A percentile compares a stretch with the other conserved stretches of the same genome.
Conservation (phyloP, 73 alveolate species). For the Tetrahymena elliotti region DNA sequence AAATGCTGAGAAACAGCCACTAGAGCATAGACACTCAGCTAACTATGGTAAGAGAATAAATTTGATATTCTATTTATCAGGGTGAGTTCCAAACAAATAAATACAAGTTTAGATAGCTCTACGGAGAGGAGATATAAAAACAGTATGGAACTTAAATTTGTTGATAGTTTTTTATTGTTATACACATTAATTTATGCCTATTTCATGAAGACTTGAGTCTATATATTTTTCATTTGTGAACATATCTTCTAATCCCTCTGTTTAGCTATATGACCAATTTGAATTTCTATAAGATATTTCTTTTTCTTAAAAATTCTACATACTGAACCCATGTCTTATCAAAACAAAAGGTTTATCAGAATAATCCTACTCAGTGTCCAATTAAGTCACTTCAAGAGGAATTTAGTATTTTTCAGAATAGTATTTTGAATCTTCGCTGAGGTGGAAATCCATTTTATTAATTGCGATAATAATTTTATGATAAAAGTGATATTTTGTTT, state of each 20-base stretch:
- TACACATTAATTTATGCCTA: neutral
- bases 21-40: neutral
- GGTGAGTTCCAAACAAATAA: neutral
- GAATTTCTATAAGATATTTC: neutral
- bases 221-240: neutral
- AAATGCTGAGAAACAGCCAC: neutral
- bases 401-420: neutral
- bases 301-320: neutral
- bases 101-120: neutral
- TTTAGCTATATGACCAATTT: neutral
- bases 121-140: neutral
- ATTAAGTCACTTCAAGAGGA: neutral
- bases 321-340: neutral
- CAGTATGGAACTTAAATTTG: neutral
- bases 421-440: neutral
- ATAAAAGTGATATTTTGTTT: neutral
- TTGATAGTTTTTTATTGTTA: neutral
- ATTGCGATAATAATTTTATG: neutral
- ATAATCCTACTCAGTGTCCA: neutral
- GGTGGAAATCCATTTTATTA: neutral
- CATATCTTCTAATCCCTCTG: neutral
- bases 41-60: neutral
- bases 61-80: neutral
- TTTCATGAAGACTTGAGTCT: neutral
- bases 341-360: neutral